phyloP scores from a whole-genome alignment of 352 stramenopile genomes.

The Pythium guiyangense region DNA sequence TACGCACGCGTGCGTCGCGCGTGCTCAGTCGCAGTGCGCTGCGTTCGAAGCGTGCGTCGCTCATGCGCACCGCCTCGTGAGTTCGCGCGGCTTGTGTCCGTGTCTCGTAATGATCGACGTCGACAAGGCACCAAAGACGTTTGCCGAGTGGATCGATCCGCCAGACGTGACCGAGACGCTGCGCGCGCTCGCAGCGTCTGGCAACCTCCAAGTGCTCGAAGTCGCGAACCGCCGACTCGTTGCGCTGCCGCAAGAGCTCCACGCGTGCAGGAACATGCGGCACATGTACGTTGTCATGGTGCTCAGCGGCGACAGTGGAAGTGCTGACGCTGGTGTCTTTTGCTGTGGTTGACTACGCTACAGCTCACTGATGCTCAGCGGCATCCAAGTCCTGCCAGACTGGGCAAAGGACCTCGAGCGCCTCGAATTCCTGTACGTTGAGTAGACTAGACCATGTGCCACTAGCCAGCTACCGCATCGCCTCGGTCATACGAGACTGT shows the following conservation, averaged over 20 bases:
- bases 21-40: constrained; percentile 10
- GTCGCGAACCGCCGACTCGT: constrained; percentile 26
- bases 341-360: not conserved
- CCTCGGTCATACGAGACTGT: not conserved
- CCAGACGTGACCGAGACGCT: constrained; percentile 20
- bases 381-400: constrained; percentile 13
- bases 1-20: constrained; percentile 7
- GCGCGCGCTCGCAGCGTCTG: constrained; percentile 14
- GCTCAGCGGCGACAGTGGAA: no score
- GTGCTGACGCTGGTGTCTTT: no score
- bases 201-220: constrained; percentile 27
- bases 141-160: constrained; percentile 26
- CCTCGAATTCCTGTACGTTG: constrained; percentile 35
- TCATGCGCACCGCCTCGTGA: constrained; percentile 16
- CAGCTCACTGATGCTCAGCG: constrained; percentile 25
- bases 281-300: constrained; percentile 24
- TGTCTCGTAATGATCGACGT: constrained; percentile 31
- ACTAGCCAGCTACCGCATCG: no score
- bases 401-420: constrained; percentile 28
- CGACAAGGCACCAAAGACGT: constrained; percentile 23
- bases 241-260: constrained; percentile 20
- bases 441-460: no score
- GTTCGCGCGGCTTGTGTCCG: constrained; percentile 12
- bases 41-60: constrained; percentile 19
- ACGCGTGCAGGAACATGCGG: constrained; percentile 20